phyloP scores from a whole-genome alignment of 75 land plant genomes.

The Larix kaempferi region DNA sequence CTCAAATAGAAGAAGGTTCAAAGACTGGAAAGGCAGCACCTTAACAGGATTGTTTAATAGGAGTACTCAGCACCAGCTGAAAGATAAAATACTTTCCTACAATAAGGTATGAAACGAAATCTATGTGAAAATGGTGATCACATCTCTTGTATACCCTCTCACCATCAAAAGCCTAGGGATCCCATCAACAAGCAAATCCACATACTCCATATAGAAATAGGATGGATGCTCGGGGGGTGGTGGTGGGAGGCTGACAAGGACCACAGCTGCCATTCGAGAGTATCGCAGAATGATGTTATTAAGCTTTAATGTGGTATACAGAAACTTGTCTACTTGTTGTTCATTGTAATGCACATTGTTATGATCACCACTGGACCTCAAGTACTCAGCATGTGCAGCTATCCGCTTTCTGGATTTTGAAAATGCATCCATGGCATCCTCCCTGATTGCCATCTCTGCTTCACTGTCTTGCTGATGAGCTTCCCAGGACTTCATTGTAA shows the following conservation, averaged over 20 bases:
- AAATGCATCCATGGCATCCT: constrained; percentile 85
- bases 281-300: constrained; percentile 88
- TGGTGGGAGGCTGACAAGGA: constrained; percentile 96
- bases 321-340: constrained; percentile 90
- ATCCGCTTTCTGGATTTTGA: constrained; percentile 70
- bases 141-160: constrained; percentile 92
- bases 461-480: constrained; percentile 50
- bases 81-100: too few relatives aligned
- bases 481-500: constrained; percentile 97
- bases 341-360: constrained; percentile 65
- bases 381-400: constrained; percentile 37
- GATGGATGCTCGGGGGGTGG: constrained; percentile 90
- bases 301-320: constrained; percentile 82
- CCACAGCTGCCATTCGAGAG: constrained; percentile 95
- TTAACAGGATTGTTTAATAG: too few relatives aligned
- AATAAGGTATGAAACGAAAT: too few relatives aligned
- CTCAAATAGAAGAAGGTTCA: too few relatives aligned
- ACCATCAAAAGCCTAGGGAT: constrained; percentile 94
- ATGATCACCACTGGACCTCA: constrained; percentile 39
- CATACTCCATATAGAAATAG: constrained; percentile 93
- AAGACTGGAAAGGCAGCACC: too few relatives aligned
- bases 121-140: constrained; percentile 92
- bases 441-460: constrained; percentile 43
- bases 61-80: too few relatives aligned
- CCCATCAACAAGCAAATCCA: constrained; percentile 93